Conservation (phyloP, 139 green algal genomes). For the Picochlorum sp. region DNA sequence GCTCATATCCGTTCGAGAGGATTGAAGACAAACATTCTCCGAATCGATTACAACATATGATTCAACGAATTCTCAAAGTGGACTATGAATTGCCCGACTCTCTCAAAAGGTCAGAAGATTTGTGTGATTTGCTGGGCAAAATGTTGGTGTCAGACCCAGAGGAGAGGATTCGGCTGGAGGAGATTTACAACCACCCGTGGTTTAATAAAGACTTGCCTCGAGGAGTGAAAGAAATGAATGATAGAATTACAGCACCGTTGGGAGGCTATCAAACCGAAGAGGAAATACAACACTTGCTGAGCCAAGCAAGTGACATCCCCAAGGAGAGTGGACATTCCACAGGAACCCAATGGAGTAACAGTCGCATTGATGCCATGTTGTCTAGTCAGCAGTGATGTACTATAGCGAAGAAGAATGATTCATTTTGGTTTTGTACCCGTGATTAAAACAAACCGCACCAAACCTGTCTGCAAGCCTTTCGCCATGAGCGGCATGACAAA, state of each 20-base stretch:
- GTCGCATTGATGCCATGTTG: too few species aligned
- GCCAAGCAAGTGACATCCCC: conserved; percentile 17
- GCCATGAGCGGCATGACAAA: conserved; percentile 95
- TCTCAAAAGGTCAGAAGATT: conserved; percentile 45
- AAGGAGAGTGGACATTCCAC: too few species aligned
- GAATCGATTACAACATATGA: conserved; percentile 59
- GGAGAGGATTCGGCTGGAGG: conserved; percentile 67
- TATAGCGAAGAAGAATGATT: background rate
- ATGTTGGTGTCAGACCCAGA: conserved; percentile 64
- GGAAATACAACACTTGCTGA: conserved; percentile 17
- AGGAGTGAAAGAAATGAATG: conserved; percentile 75
- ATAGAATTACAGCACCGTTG: conserved; percentile 32
- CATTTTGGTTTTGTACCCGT: conserved; percentile 57
- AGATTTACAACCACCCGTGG: conserved; percentile 73
- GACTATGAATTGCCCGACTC: conserved; percentile 59
- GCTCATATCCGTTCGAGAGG: conserved; percentile 93
- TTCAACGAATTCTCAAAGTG: conserved; percentile 72
- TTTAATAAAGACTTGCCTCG: conserved; percentile 85
- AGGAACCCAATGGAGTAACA: too few species aligned
- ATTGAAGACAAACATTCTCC: conserved; percentile 73
- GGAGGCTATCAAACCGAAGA: conserved; percentile 29
- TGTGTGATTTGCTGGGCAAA: conserved; percentile 54
- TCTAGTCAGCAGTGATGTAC: background rate
- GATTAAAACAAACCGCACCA: conserved; percentile 96
- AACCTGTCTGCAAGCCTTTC: conserved; percentile 69